Evolutionary conservation across 257 asterid species (phyloP), one percentile per base, ranked within the genome.

Genomic region (Scutellaria galericulata): DNA sequence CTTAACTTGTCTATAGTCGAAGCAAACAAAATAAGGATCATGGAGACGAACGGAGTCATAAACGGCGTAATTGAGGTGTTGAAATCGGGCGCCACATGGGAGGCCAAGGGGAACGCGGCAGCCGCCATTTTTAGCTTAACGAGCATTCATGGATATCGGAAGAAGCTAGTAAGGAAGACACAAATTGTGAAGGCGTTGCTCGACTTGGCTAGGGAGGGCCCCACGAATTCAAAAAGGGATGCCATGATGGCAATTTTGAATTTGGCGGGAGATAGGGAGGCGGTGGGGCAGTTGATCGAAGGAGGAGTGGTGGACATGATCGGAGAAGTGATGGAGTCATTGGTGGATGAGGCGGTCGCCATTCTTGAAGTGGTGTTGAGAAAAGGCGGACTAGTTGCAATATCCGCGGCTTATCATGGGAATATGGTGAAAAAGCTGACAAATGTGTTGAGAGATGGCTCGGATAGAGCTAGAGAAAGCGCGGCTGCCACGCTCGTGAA

Each of bases 101-200:
- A 93, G 78, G 93, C 97, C 8, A 93, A 90, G 67, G 98, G 93
- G 46, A 93, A 90, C 13, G 97, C 98, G 10, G 98, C 97, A 12
- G 98, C 98, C 47, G 83, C 97, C 9, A 74, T 92, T 1, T 88
- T 90, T 22, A 90, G 96, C 84, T 66, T 92, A 82, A 85, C 94
- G 1, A 80, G 89, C 0, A 82, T 87, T 8, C 89, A 80, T 22
- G 90, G 86, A 0, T 79, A 83, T 66, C 75, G 92, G 45, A 88
- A 89, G 81, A 84, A 87, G 3, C 71, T 90, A 4, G 96, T 91
- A 0, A 76, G 81, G 71, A 84, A 82, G 79, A 83, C 88, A 15
- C 89, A 89, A 10, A 91, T 90, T 41, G 84, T 84, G 61, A 83
- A 79, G 77, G 92, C 91, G 27, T 78, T 92, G 85, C 83, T 90